These are phyloP conservation scores for Blastocystis sp. DNA, from an alignment of 352 stramenopile genomes.

Conservation along the genomic window DNA sequence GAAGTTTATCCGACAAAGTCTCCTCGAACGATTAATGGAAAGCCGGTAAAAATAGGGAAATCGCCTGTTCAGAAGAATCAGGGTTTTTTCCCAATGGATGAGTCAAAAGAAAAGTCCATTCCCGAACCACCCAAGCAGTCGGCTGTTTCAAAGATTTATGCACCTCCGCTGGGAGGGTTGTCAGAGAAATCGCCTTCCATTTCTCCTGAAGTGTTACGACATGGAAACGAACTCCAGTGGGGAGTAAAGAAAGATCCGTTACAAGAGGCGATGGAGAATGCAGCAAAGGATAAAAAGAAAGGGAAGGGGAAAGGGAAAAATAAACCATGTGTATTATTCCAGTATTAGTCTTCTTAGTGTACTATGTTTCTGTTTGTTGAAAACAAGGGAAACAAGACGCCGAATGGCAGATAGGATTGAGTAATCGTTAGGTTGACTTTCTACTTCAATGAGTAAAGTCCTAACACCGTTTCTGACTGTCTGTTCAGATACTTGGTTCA, in stretches of 20 bases:
- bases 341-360: neutral
- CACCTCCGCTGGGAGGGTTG: neutral
- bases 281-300: conserved; percentile 3
- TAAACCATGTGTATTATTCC: neutral
- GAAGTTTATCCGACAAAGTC: neutral
- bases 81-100: too few relatives aligned
- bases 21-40: neutral
- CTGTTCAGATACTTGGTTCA: neutral
- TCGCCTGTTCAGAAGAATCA: neutral
- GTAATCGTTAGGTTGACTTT: neutral
- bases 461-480: neutral
- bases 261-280: neutral
- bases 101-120: too few relatives aligned
- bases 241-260: neutral
- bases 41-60: neutral
- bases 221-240: neutral
- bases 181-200: neutral
- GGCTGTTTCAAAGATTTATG: neutral
- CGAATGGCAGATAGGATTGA: neutral
- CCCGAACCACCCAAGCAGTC: neutral
- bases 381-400: neutral
- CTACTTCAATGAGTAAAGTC: neutral
- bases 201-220: neutral
- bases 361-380: neutral
- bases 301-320: conserved; percentile 13